A percentile compares a stretch with the other conserved stretches of the same genome.
phyloP scores from a whole-genome alignment of 2,329 filamentous ascomycete genomes.

The Ophiosphaerella narmari region DNA sequence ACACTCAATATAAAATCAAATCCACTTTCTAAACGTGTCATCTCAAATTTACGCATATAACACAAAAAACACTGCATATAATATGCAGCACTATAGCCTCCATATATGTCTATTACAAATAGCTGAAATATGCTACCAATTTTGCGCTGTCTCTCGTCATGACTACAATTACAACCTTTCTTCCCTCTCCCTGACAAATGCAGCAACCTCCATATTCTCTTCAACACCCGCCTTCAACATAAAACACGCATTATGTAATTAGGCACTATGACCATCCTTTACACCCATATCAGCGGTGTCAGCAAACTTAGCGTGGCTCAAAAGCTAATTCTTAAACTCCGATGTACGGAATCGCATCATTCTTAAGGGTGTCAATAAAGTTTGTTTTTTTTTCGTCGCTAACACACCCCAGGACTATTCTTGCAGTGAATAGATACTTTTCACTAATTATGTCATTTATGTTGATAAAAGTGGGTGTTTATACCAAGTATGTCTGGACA shows the following conservation, averaged over 20 bases:
- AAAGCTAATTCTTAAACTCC: slow-evolving; percentile 65
- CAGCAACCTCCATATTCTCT: slow-evolving; percentile 46
- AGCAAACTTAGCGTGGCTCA: slow-evolving; percentile 61
- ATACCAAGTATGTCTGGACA: slow-evolving; percentile 61
- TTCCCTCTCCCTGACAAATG: slow-evolving; percentile 47
- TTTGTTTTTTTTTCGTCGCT: slow-evolving; percentile 47
- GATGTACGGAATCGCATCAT: slow-evolving; percentile 63
- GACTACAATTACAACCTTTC: slow-evolving; percentile 24
- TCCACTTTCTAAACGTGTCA: no score
- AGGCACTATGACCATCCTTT: slow-evolving; percentile 56
- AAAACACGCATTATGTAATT: slow-evolving; percentile 52
- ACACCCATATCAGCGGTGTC: slow-evolving; percentile 62
- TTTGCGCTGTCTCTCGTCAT: slow-evolving; percentile 41
- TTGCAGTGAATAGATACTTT: slow-evolving; percentile 21
- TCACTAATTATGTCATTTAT: slow-evolving; percentile 57
- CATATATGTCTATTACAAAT: no score
- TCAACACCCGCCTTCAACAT: slow-evolving; percentile 44
- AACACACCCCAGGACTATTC: slow-evolving; percentile 43
- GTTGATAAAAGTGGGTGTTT: slow-evolving; percentile 64
- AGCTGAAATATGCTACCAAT: slow-evolving; percentile 19
- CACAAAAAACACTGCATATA: no score
- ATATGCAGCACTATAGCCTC: no score
- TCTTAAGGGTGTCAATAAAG: slow-evolving; percentile 30
- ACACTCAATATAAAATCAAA: background rate
- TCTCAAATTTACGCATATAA: no score